These are phyloP conservation scores for Zymoseptoria tritici DNA, from an alignment of 2,329 filamentous ascomycete genomes.

Conservation along the genomic window DNA sequence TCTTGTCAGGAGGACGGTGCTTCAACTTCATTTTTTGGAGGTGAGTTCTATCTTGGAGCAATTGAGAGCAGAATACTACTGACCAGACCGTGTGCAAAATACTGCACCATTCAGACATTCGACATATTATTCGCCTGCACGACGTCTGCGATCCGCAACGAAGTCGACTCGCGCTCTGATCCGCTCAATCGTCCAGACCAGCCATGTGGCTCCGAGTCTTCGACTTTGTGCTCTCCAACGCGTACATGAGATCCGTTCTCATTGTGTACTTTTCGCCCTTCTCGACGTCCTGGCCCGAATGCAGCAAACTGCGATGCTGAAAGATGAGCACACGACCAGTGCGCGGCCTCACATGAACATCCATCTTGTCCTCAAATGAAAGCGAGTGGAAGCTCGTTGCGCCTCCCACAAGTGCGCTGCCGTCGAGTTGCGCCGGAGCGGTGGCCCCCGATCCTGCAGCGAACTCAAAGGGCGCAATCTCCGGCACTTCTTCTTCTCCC, in stretches of 20 bases:
- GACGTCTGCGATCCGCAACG: neutral
- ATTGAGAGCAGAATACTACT: neutral
- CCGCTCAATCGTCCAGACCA: constrained; percentile 5
- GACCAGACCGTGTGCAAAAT: neutral
- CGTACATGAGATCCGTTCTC: constrained; percentile 51
- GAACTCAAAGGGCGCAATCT: constrained; percentile 3
- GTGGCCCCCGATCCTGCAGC: neutral
- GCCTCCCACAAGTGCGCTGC: constrained; percentile 39
- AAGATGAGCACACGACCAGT: constrained; percentile 49
- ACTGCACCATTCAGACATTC: no score
- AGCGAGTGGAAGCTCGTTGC: constrained; percentile 46
- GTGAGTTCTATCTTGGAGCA: constrained; percentile 5
- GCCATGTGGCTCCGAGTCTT: constrained; percentile 11
- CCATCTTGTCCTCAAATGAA: constrained; percentile 22
- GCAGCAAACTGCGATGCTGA: constrained; percentile 47
- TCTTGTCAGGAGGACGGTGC: constrained; percentile 68
- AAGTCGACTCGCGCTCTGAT: neutral
- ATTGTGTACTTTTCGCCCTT: constrained; percentile 49
- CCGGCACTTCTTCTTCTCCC: constrained; percentile 10
- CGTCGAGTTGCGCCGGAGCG: neutral
- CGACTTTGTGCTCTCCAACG: constrained; percentile 21
- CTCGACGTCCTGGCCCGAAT: constrained; percentile 49
- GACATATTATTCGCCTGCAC: no score
- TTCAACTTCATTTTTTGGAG: constrained; percentile 45
- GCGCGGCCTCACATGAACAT: constrained; percentile 43